Percentiles rank a stretch among this genome's conserved stretches.
Conservation (phyloP, 2,329 filamentous ascomycete genomes). For the Xylariomycetidae sp. region DNA sequence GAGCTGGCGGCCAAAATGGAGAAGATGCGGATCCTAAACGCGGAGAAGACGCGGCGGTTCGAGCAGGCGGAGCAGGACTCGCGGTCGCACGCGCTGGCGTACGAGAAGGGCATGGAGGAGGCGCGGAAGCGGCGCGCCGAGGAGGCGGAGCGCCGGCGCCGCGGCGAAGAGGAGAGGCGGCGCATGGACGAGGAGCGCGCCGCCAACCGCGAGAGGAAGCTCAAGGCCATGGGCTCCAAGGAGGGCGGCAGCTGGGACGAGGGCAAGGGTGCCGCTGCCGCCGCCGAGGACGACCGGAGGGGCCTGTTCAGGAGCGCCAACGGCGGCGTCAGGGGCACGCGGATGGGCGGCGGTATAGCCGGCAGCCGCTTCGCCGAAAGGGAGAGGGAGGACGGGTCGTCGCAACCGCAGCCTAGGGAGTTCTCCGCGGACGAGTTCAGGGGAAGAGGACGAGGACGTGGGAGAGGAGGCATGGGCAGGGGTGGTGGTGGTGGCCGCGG, state of each 20-base stretch:
- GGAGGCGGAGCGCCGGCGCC: conserved; percentile 46
- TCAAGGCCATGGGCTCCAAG: conserved; percentile 52
- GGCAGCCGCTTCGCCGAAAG: conserved; percentile 38
- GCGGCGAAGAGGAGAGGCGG: conserved; percentile 47
- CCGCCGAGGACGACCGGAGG: conserved; percentile 31
- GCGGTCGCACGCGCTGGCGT: conserved; percentile 49
- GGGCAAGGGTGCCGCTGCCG: conserved; percentile 42
- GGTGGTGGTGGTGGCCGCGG: conserved; percentile 23
- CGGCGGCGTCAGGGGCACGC: conserved; percentile 11
- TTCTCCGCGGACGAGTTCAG: conserved; percentile 28
- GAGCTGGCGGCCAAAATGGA: conserved; percentile 58
- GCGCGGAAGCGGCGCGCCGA: conserved; percentile 45
- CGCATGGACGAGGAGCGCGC: conserved; percentile 56
- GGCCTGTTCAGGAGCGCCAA: neutral
- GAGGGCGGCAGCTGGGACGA: conserved; percentile 56
- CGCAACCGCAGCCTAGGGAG: conserved; percentile 14
- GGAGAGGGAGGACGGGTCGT: conserved; percentile 29
- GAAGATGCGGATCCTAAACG: conserved; percentile 53
- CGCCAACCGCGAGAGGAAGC: conserved; percentile 56
- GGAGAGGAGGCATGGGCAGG: conserved; percentile 17
- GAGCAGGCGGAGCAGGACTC: conserved; percentile 55
- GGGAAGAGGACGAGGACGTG: conserved; percentile 28
- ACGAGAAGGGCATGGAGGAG: conserved; percentile 53
- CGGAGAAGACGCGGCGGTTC: conserved; percentile 55
- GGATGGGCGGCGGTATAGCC: conserved; percentile 29